phyloP scores from a whole-genome alignment of 2,329 filamentous ascomycete species.

The Exophiala sp. region DNA sequence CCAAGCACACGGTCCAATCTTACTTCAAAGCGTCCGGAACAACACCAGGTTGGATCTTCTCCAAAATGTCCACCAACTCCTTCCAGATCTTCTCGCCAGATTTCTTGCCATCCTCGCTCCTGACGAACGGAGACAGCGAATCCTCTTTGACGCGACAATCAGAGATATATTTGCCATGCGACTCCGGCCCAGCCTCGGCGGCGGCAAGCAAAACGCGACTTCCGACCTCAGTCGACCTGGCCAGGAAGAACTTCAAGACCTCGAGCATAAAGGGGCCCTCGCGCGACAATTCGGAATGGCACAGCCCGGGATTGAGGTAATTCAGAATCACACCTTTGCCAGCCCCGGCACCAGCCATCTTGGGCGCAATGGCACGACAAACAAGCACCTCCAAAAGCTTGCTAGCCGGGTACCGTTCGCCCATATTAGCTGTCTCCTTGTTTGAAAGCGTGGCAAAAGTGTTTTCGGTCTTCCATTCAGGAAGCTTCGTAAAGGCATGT shows the following conservation, averaged over 20 bases:
- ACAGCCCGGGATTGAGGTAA: constrained; percentile 49
- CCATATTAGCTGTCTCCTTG: constrained; percentile 35
- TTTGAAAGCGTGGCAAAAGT: constrained; percentile 39
- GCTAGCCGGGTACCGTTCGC: constrained; percentile 40
- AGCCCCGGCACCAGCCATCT: constrained; percentile 26
- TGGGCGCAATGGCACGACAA: constrained; percentile 33
- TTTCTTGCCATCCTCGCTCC: constrained; percentile 37
- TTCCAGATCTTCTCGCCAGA: constrained; percentile 39
- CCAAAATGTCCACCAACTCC: constrained; percentile 40
- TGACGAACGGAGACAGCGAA: constrained; percentile 36
- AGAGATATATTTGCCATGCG: constrained; percentile 45
- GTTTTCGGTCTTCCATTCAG: constrained; percentile 35
- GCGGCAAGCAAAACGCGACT: constrained; percentile 42
- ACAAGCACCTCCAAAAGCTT: constrained; percentile 47
- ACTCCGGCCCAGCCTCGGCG: constrained; percentile 37
- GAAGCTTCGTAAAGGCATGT: constrained; percentile 37
- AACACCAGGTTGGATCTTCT: constrained; percentile 40
- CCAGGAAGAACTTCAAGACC: constrained; percentile 36
- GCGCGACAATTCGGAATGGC: constrained; percentile 44
- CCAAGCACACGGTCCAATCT: too few relatives aligned
- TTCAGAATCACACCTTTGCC: constrained; percentile 45
- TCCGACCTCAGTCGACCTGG: constrained; percentile 45
- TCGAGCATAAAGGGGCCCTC: constrained; percentile 30
- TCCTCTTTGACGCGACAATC: constrained; percentile 32
- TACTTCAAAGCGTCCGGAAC: constrained; percentile 6